Base-by-base conservation (phyloP, 1,139 yeast genomes). In the Diutina siamensis region DNA sequence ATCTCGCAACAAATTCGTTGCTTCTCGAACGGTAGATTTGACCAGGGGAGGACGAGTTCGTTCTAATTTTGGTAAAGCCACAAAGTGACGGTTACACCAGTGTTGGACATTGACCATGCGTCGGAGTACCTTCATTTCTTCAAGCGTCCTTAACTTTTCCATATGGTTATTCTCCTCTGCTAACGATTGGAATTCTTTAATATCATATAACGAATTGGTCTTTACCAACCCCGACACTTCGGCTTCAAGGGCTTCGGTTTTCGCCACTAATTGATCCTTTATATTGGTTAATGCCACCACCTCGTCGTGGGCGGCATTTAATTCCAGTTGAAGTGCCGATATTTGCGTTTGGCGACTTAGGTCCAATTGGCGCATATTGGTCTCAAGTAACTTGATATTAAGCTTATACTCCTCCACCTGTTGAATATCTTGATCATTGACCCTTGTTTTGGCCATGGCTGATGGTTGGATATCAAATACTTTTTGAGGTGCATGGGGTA, bases 311-410 rank as follows among this genome's bases (percentile, higher is more conserved):
- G 32, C 13, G 19, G 32, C 35, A 0, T 51, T 48, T n/a, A 69
- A 50, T 36, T 60, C 58, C 2, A 47, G 17, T 17, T 57, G 55
- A 22, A 71, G 48, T 7, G 54, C 45, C 25, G 59, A 52, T 46
- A 19, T 2, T 47, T 34, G 20, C 28, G 41, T 19, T n/a, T 53
- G 57, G 40, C 64, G 65, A 21, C 61, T 63, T 12, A 58, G 57
- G 47, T 62, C 61, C 15, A 64, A 55, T 13, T 68, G 61, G 9
- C 52, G 56, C 58, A 76, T 62, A 53, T 68, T 72, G 20, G 65
- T 63, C 50, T 69, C 72, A 40, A 72, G 55, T 13, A 71, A 56
- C 9, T 64, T 63, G 9, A 74, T 59, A 48, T 71, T 74, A 49
- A 73, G 62, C 34, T 66, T 64, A 15, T 65, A 55, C 31, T 61